These are phyloP conservation scores for Petunia hybrid DNA, from an alignment of 305 asterid genomes.

Conservation along the genomic window DNA sequence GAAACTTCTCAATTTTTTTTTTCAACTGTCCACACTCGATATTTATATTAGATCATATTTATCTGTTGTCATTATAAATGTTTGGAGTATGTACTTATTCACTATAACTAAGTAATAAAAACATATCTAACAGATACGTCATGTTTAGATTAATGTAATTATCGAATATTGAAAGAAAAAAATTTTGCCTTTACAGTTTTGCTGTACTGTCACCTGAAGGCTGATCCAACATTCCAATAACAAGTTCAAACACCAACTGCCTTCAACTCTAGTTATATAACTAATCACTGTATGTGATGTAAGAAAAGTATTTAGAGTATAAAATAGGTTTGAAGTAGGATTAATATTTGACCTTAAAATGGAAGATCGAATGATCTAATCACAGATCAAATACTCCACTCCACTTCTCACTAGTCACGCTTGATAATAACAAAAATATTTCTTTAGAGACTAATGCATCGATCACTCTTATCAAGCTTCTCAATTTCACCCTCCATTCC, in stretches of 20 bases:
- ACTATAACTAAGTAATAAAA: neutral
- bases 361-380: slow-evolving; percentile 24
- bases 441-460: neutral
- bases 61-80: neutral
- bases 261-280: neutral
- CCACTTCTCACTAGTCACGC: neutral
- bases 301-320: neutral
- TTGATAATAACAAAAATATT: neutral
- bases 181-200: no score
- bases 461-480: no score
- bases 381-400: slow-evolving; percentile 25
- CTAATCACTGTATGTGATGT: neutral
- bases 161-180: no score
- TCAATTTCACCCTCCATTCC: neutral
- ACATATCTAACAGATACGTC: neutral
- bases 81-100: neutral
- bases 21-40: neutral
- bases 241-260: neutral
- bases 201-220: neutral
- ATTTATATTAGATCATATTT: neutral
- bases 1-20: neutral
- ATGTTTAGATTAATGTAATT: neutral
- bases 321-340: neutral
- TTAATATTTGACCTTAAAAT: neutral
- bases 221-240: neutral